Percentiles rank a stretch among this genome's conserved stretches.
These are phyloP conservation scores for Ampelocalamus luodianensis DNA, from an alignment of 176 grass and related monocot species.

Conservation along the genomic window DNA sequence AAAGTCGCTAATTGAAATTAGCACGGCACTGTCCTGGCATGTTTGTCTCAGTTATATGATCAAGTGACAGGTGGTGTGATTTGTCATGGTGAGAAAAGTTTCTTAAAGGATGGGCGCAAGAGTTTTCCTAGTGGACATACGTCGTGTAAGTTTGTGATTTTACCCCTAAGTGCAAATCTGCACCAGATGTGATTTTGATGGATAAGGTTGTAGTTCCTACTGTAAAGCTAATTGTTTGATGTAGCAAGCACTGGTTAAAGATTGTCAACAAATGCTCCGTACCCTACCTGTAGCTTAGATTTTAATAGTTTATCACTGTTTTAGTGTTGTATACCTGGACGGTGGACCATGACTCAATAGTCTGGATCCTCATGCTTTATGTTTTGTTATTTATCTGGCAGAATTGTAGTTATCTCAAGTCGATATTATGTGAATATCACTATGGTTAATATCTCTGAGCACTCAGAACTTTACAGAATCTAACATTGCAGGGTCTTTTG, in stretches of 20 bases:
- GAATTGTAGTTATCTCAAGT: not conserved
- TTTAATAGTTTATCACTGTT: not conserved
- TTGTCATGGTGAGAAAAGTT: slow-evolving; percentile 65
- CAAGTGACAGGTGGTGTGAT: slow-evolving; percentile 71
- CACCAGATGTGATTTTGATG: slow-evolving; percentile 19
- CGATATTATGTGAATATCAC: slow-evolving; percentile 16
- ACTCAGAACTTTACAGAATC: slow-evolving; percentile 5
- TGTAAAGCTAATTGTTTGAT: slow-evolving; percentile 14
- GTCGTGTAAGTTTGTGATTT: slow-evolving; percentile 61
- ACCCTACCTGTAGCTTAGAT: not conserved
- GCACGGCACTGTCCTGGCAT: not conserved
- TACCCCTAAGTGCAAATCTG: not conserved
- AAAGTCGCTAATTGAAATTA: not conserved
- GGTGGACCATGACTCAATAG: slow-evolving; percentile 29
- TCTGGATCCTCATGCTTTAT: not conserved
- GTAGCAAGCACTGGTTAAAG: not conserved
- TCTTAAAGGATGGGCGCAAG: slow-evolving; percentile 75
- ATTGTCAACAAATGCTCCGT: slow-evolving; percentile 28
- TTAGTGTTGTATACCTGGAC: not conserved
- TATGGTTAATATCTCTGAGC: not conserved
- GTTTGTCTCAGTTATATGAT: slow-evolving; percentile 62
- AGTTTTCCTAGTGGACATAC: slow-evolving; percentile 98
- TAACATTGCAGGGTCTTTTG: slow-evolving; percentile 71
- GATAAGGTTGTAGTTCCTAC: slow-evolving; percentile 2
- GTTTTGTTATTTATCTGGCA: not conserved